phyloP scores from a whole-genome alignment of 306 rosid genomes.

The Amphicarpaea edgeworthii region DNA sequence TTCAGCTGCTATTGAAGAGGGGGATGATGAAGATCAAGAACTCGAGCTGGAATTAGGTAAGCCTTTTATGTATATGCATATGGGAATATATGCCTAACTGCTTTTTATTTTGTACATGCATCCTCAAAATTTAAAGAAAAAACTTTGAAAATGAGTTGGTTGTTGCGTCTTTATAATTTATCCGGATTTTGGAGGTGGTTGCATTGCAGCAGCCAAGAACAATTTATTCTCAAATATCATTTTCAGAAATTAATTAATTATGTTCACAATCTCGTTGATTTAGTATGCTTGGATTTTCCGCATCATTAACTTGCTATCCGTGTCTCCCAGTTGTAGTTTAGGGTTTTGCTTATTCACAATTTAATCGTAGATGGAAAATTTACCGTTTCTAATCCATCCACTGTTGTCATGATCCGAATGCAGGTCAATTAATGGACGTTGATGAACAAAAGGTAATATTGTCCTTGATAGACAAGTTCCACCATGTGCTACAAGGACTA shows the following conservation, averaged over 20 bases:
- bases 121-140: neutral
- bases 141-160: neutral
- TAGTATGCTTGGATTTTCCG: slow-evolving; percentile 20
- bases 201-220: neutral
- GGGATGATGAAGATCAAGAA: slow-evolving; percentile 74
- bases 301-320: neutral
- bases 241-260: slow-evolving; percentile 15
- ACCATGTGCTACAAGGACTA: slow-evolving; percentile 60
- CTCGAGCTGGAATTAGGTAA: slow-evolving; percentile 73
- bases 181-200: slow-evolving; percentile 12
- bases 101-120: slow-evolving; percentile 28
- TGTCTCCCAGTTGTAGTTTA: slow-evolving; percentile 29
- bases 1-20: slow-evolving; percentile 72
- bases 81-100: slow-evolving; percentile 7
- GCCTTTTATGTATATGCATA: slow-evolving; percentile 32
- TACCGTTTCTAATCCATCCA: slow-evolving; percentile 29
- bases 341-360: slow-evolving; percentile 37
- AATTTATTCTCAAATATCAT: slow-evolving; percentile 18
- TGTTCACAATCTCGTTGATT: neutral
- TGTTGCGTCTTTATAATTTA: neutral
- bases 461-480: slow-evolving; percentile 64
- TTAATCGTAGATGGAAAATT: slow-evolving; percentile 20
- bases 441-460: slow-evolving; percentile 58
- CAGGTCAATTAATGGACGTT: slow-evolving; percentile 69
- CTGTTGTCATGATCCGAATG: slow-evolving; percentile 39